Evolutionary conservation across 2,329 filamentous ascomycete genomes (phyloP).

Genomic region (Tolypocladium inflatum): DNA sequence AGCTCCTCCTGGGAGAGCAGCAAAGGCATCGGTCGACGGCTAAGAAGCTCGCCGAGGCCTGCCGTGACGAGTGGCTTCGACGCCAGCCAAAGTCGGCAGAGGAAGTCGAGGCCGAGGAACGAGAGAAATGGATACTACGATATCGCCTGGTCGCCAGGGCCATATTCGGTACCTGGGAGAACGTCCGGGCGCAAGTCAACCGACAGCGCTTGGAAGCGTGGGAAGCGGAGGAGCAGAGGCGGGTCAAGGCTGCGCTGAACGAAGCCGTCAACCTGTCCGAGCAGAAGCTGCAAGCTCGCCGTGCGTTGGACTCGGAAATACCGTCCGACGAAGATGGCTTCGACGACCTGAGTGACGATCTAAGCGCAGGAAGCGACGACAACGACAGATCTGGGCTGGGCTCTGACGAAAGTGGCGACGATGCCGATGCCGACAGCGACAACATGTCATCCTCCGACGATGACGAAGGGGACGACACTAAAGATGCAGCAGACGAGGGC

Average conservation of each 20-base stretch:
- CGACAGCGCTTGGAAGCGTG: constrained; percentile 48
- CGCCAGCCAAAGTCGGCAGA: constrained; percentile 69
- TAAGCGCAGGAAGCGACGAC: constrained; percentile 25
- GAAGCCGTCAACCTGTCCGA: constrained; percentile 65
- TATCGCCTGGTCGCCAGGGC: constrained; percentile 63
- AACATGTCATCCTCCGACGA: constrained; percentile 56
- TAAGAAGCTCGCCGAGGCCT: constrained; percentile 70
- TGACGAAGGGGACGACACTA: constrained; percentile 48
- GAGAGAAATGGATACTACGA: constrained; percentile 52
- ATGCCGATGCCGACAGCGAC: constrained; percentile 30
- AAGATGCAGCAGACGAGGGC: constrained; percentile 48
- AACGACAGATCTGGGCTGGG: constrained; percentile 22
- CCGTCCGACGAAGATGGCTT: constrained; percentile 34
- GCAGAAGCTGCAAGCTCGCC: constrained; percentile 56
- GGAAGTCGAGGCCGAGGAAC: constrained; percentile 71
- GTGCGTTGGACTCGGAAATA: constrained; percentile 43
- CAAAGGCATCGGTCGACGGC: constrained; percentile 66
- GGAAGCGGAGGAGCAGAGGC: constrained; percentile 55
- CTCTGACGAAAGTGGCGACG: constrained; percentile 29
- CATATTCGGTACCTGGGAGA: constrained; percentile 52
- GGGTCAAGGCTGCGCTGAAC: constrained; percentile 59
- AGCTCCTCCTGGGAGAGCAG: constrained; percentile 71
- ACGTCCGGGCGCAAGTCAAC: constrained; percentile 53
- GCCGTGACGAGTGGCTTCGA: constrained; percentile 64
- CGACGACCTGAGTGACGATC: constrained; percentile 37